Evolutionary conservation across 176 grass and related monocot genomes (phyloP).

Genomic region (Phragmites australis): DNA sequence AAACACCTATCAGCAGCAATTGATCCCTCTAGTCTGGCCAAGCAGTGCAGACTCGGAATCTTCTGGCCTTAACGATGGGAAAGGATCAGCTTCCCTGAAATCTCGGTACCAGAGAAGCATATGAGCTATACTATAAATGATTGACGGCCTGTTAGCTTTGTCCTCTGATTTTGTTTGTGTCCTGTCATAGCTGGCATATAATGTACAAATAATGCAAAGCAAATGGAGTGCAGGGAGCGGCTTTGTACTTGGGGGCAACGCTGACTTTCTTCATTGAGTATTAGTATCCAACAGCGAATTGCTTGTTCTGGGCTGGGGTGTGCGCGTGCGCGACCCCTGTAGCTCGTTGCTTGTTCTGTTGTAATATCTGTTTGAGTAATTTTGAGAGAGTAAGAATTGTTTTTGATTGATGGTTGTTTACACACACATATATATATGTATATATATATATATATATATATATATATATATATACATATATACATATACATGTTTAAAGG

Average conservation of each 20-base stretch:
- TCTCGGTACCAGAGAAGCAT: conserved; percentile 77
- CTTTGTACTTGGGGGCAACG: conserved; percentile 30
- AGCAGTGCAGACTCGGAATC: conserved; percentile 40
- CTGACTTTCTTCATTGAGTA: conserved; percentile 30
- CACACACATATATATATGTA: no score
- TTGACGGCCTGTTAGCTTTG: conserved; percentile 38
- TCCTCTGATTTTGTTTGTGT: conserved; percentile 41
- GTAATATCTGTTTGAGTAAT: neutral
- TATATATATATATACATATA: no score
- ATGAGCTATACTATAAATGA: conserved; percentile 49
- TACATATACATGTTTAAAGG: no score
- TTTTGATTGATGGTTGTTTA: no score
- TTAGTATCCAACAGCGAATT: conserved; percentile 25
- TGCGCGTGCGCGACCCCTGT: neutral
- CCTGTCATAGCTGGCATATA: conserved; percentile 42
- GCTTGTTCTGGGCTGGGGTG: neutral
- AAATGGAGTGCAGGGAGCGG: conserved; percentile 34
- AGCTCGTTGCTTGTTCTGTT: conserved; percentile 2
- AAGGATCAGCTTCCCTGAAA: conserved; percentile 41
- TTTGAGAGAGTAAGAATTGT: no score
- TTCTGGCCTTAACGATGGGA: conserved; percentile 39
- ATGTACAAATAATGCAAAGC: conserved; percentile 68
- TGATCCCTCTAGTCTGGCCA: conserved; percentile 53
- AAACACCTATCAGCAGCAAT: conserved; percentile 61
- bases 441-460: no score